Evolutionary conservation across 768 basidiomycete genomes (phyloP).

Genomic region (Leccinellum albellum): DNA sequence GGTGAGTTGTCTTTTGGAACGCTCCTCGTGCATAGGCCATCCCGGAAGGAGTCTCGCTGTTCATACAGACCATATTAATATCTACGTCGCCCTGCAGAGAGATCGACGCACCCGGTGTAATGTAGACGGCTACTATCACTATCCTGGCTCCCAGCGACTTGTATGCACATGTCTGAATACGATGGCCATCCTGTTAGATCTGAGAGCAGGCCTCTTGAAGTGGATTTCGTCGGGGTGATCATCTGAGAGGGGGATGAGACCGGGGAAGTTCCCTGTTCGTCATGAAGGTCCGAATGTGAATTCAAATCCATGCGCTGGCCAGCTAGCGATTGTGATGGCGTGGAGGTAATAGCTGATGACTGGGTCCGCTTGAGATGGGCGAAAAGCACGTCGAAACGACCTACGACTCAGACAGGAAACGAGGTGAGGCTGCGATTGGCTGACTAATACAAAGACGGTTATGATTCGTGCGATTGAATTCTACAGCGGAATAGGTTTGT

Average conservation of each 20-base stretch:
- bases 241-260: slow-evolving; percentile 5
- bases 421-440: slow-evolving; percentile 18
- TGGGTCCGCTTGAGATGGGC: no score
- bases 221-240: slow-evolving; percentile 12
- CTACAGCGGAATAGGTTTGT: slow-evolving; percentile 72
- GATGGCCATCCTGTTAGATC: slow-evolving; percentile 16
- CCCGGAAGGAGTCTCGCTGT: slow-evolving; percentile 10
- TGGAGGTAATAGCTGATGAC: not conserved
- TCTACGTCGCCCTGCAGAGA: not conserved
- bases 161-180: slow-evolving; percentile 8
- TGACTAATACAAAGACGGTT: slow-evolving; percentile 15
- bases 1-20: slow-evolving; percentile 20
- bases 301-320: slow-evolving; percentile 6
- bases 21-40: not conserved
- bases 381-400: slow-evolving; percentile 5
- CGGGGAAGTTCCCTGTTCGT: not conserved
- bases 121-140: not conserved
- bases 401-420: slow-evolving; percentile 3
- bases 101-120: slow-evolving; percentile 13
- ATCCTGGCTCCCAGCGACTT: slow-evolving; percentile 15
- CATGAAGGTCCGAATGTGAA: not conserved
- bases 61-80: not conserved
- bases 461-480: slow-evolving; percentile 49
- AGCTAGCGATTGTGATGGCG: not conserved
- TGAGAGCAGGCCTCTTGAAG: slow-evolving; percentile 6